A percentile compares a stretch with the other conserved stretches of the same genome.
Conservation (phyloP, 805 yeast species). For the Grigorovia humatica region DNA sequence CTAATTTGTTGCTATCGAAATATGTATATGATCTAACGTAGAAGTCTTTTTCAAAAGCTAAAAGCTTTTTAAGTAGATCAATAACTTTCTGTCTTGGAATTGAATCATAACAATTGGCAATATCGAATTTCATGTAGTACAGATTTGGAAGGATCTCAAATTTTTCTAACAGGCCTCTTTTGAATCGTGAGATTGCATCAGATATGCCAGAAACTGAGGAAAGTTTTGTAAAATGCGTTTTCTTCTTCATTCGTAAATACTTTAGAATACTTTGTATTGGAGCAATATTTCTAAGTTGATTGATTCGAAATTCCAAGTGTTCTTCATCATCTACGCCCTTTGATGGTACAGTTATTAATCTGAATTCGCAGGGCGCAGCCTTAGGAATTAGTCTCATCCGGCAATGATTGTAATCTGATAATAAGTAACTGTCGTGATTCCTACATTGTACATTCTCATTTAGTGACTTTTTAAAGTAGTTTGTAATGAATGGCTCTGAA, state of each 20-base stretch:
- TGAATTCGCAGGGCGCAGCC: constrained; percentile 35
- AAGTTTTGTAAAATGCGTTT: constrained; percentile 26
- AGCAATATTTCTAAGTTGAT: constrained; percentile 30
- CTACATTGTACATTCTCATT: constrained; percentile 9
- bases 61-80: constrained; percentile 20
- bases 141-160: constrained; percentile 28
- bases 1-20: constrained; percentile 12
- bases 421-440: constrained; percentile 15
- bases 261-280: constrained; percentile 35
- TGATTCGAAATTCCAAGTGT: constrained; percentile 26
- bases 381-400: constrained; percentile 50
- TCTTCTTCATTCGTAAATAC: constrained; percentile 24
- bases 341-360: constrained; percentile 50
- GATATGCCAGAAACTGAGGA: constrained; percentile 40
- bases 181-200: constrained; percentile 30
- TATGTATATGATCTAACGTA: constrained; percentile 21
- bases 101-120: constrained; percentile 66
- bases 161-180: constrained; percentile 13
- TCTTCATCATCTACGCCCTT: constrained; percentile 30
- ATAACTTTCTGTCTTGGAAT: constrained; percentile 41
- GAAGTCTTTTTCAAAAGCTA: constrained; percentile 15
- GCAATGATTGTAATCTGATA: constrained; percentile 29
- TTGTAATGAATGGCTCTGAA: constrained; percentile 33
- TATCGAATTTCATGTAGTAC: constrained; percentile 61
- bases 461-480: constrained; percentile 35